Conservation (phyloP, 1,139 yeast genomes). For the Suhomyces guaymorum region DNA sequence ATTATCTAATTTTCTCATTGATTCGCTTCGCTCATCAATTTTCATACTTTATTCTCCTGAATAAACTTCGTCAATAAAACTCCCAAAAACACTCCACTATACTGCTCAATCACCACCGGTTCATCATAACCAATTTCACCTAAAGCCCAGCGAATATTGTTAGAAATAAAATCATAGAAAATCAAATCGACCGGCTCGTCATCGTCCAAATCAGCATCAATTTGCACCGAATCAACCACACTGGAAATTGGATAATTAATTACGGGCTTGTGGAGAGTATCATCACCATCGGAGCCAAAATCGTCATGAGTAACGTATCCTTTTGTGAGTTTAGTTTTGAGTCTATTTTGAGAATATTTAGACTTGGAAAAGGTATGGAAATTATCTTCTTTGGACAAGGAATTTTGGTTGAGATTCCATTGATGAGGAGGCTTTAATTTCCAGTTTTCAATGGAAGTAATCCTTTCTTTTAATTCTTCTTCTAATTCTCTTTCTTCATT, state of each 20-base stretch:
- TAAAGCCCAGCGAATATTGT: constrained; percentile 62
- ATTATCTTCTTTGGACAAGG: not conserved
- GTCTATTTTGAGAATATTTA: no score
- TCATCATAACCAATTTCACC: constrained; percentile 28
- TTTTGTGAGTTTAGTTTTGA: constrained; percentile 28
- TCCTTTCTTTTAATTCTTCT: no score
- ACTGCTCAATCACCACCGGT: constrained; percentile 23
- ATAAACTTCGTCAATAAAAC: constrained; percentile 33
- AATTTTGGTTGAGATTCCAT: not conserved
- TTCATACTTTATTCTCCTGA: constrained; percentile 10
- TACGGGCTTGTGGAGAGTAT: constrained; percentile 72
- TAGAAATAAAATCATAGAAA: constrained; percentile 72
- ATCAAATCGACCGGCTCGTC: constrained; percentile 61
- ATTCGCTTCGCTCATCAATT: not conserved
- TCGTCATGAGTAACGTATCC: constrained; percentile 88
- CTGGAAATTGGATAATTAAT: constrained; percentile 67
- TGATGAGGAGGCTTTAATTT: constrained; percentile 33
- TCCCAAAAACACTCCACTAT: constrained; percentile 39
- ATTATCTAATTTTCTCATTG: not conserved
- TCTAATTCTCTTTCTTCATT: no score
- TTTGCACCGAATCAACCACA: constrained; percentile 57
- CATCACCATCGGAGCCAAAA: constrained; percentile 84
- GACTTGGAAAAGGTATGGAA: not conserved
- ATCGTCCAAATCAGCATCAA: constrained; percentile 18
- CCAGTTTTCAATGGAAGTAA: constrained; percentile 16